These are phyloP conservation scores for Nicotiana noctiflora DNA, from an alignment of 257 asterid genomes.

Conservation along the genomic window DNA sequence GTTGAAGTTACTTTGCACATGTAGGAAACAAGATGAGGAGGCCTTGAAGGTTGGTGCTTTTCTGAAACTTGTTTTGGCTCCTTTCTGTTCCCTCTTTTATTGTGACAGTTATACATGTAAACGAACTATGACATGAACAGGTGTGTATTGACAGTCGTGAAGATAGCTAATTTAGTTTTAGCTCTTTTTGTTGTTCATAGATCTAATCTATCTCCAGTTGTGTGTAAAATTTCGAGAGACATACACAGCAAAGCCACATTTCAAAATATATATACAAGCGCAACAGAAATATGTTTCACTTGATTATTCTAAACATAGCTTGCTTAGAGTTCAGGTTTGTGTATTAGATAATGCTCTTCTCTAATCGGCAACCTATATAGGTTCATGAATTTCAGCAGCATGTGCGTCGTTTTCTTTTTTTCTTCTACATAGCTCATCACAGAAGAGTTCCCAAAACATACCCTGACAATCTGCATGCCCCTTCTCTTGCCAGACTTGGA, in stretches of 20 bases:
- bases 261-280: not conserved
- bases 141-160: not conserved
- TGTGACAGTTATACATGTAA: slow-evolving; percentile 1
- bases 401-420: not conserved
- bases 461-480: not conserved
- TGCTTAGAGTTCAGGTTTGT: not conserved
- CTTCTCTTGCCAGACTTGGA: not conserved
- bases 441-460: not conserved
- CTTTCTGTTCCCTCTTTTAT: slow-evolving; percentile 9
- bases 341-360: not conserved
- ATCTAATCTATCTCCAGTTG: slow-evolving; percentile 4
- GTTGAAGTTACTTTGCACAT: slow-evolving; percentile 71
- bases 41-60: slow-evolving; percentile 58
- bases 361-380: not conserved
- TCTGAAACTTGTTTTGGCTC: not conserved
- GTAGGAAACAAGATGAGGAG: slow-evolving; percentile 64
- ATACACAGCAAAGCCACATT: not conserved
- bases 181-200: not conserved
- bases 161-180: not conserved
- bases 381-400: slow-evolving; percentile 3
- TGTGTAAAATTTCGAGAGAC: not conserved
- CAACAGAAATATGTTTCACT: not conserved
- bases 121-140: not conserved
- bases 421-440: not conserved
- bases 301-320: not conserved